Conservation (phyloP, 495 filamentous ascomycete genomes). For the Zalerion maritima region DNA sequence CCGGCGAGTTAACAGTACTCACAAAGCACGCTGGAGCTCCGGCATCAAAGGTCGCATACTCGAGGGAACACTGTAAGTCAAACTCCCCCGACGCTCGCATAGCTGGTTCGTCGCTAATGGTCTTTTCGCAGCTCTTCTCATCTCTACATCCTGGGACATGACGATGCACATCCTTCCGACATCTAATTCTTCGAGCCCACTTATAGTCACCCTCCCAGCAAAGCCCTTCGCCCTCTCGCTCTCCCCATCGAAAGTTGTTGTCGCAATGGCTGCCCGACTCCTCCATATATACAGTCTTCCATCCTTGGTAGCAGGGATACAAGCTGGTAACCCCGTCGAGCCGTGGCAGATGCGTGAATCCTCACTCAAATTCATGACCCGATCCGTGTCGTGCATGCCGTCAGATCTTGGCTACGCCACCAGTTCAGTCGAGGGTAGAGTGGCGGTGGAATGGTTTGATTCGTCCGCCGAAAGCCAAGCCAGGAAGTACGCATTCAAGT, state of each 20-base stretch:
- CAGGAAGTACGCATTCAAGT: slow-evolving; percentile 97
- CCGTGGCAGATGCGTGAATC: slow-evolving; percentile 88
- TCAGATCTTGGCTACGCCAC: slow-evolving; percentile 84
- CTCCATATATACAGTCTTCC: slow-evolving; percentile 87
- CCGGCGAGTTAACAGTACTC: slow-evolving; percentile 55
- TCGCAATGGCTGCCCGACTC: slow-evolving; percentile 86
- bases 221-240: slow-evolving; percentile 82
- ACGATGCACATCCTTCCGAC: slow-evolving; percentile 69
- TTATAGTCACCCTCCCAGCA: slow-evolving; percentile 52
- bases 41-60: slow-evolving; percentile 75
- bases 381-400: slow-evolving; percentile 92
- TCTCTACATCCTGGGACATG: slow-evolving; percentile 87
- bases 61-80: slow-evolving; percentile 47
- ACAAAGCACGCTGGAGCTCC: slow-evolving; percentile 64
- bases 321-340: slow-evolving; percentile 31
- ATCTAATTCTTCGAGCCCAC: slow-evolving; percentile 25
- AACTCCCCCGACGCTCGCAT: neutral
- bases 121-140: slow-evolving; percentile 37
- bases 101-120: neutral
- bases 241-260: slow-evolving; percentile 69
- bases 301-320: slow-evolving; percentile 40
- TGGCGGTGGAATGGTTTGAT: slow-evolving; percentile 97
- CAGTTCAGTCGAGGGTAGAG: slow-evolving; percentile 77
- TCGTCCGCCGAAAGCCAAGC: slow-evolving; percentile 68
- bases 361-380: slow-evolving; percentile 87